Conservation (phyloP, 441 rosid genomes). For the Geranium incanum region DNA sequence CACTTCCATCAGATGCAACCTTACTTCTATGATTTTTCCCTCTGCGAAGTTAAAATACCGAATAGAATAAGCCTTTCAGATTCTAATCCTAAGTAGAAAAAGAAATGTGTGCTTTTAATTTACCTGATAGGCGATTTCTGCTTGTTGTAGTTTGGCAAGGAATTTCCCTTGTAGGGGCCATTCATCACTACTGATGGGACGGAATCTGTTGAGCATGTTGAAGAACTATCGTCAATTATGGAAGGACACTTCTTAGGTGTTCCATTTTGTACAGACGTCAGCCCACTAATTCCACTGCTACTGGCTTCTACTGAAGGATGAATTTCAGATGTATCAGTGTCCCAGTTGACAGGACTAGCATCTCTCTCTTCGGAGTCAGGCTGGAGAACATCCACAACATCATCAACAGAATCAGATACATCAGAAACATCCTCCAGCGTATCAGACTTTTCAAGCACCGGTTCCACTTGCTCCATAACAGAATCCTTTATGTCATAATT, state of each 20-base stretch:
- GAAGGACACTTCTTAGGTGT: constrained; percentile 46
- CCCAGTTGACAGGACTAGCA: constrained; percentile 70
- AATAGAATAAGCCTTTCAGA: constrained; percentile 15
- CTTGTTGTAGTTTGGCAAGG: constrained; percentile 40
- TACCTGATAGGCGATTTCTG: constrained; percentile 67
- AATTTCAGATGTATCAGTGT: constrained; percentile 68
- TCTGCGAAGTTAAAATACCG: constrained; percentile 32
- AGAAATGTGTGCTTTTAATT: constrained; percentile 13
- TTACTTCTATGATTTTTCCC: constrained; percentile 49
- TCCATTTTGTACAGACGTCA: constrained; percentile 56
- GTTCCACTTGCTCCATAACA: constrained; percentile 32
- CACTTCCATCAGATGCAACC: constrained; percentile 32
- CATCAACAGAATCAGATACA: constrained; percentile 64
- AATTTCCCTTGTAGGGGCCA: constrained; percentile 53
- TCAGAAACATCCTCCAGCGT: constrained; percentile 60
- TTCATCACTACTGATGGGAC: constrained; percentile 60
- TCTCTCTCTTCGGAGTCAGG: constrained; percentile 76
- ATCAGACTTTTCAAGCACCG: constrained; percentile 52
- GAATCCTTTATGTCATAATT: constrained; percentile 39
- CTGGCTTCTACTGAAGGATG: constrained; percentile 49
- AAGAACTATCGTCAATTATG: constrained; percentile 84
- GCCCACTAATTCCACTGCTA: constrained; percentile 46
- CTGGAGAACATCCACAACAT: constrained; percentile 49
- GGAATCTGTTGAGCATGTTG: constrained; percentile 94
- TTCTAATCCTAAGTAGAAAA: constrained; percentile 9